Percentiles rank a stretch among this genome's conserved stretches.
Evolutionary conservation across 495 filamentous ascomycete species (phyloP).

Genomic region (Penicillium atrosanguineum): DNA sequence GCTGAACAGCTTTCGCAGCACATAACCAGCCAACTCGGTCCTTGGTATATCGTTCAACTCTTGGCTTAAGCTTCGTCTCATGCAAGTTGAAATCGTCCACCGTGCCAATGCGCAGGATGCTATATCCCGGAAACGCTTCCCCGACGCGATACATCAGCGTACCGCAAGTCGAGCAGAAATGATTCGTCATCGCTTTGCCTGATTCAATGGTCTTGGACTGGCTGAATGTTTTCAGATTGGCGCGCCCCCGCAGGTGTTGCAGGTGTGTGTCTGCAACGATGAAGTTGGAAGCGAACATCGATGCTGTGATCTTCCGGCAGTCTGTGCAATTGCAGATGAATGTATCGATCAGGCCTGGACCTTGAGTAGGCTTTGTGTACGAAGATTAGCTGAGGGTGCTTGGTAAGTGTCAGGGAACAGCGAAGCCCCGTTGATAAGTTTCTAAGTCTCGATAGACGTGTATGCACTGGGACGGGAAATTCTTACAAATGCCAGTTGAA

Average conservation of each 20-base stretch:
- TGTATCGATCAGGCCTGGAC: constrained; percentile 42
- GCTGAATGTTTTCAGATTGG: constrained; percentile 38
- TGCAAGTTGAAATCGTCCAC: constrained; percentile 52
- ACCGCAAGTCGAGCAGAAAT: constrained; percentile 52
- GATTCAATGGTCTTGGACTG: constrained; percentile 29
- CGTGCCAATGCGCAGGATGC: constrained; percentile 49
- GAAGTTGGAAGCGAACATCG: constrained; percentile 59
- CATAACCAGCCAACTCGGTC: background rate
- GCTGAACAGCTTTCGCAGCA: background rate
- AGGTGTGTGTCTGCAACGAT: constrained; percentile 40
- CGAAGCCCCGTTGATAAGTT: too few relatives aligned
- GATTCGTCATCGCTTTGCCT: constrained; percentile 48
- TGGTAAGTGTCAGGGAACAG: too few relatives aligned
- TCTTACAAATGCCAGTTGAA: constrained; percentile 49
- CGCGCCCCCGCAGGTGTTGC: constrained; percentile 44
- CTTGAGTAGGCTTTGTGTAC: background rate
- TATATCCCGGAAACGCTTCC: constrained; percentile 30
- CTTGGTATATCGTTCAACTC: background rate
- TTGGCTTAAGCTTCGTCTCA: constrained; percentile 48
- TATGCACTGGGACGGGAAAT: too few relatives aligned
- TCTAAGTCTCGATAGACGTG: too few relatives aligned
- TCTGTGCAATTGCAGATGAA: constrained; percentile 58
- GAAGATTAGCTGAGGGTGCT: too few relatives aligned
- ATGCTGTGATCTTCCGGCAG: constrained; percentile 58
- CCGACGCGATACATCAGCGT: constrained; percentile 50